Conservation (phyloP, 129 eudicot genomes). For the Flaveria sonorensis region DNA sequence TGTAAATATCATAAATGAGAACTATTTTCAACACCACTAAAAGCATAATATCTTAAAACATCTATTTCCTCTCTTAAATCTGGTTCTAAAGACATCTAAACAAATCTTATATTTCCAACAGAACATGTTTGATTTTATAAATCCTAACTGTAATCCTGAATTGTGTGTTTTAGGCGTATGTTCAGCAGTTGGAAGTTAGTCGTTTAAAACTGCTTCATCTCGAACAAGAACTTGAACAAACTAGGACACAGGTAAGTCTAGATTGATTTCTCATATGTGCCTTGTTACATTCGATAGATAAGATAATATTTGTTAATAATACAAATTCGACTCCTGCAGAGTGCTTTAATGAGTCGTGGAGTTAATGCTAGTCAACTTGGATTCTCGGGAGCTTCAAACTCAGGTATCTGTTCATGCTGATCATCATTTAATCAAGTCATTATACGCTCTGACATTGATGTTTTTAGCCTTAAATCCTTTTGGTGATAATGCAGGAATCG, state of each 20-base stretch:
- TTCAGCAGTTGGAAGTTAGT: slow-evolving; percentile 89
- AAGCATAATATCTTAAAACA: slow-evolving; percentile 1
- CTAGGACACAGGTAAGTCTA: slow-evolving; percentile 69
- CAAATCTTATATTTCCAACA: background rate
- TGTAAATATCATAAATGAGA: slow-evolving; percentile 15
- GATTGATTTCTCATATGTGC: background rate
- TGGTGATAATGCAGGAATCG: slow-evolving; percentile 53
- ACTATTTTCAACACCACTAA: background rate
- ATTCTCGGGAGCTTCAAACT: slow-evolving; percentile 49
- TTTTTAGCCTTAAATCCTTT: background rate
- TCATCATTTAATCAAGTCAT: slow-evolving; percentile 12
- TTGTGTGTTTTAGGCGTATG: slow-evolving; percentile 70
- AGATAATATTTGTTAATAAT: background rate
- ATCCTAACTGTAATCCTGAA: slow-evolving; percentile 14
- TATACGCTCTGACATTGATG: background rate
- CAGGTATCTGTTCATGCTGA: slow-evolving; percentile 52
- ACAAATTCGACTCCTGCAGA: slow-evolving; percentile 45
- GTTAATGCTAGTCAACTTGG: slow-evolving; percentile 62
- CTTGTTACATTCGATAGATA: slow-evolving; percentile 12
- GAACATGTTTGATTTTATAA: slow-evolving; percentile 18
- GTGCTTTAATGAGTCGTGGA: slow-evolving; percentile 61
- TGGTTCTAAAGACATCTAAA: slow-evolving; percentile 11
- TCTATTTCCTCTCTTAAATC: background rate
- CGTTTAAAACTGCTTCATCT: slow-evolving; percentile 68
- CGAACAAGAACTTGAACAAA: slow-evolving; percentile 90